Percentiles rank a stretch among this genome's conserved stretches.
Evolutionary conservation across 352 stramenopile species (phyloP).

Genomic region (Phytophthora brassicae): DNA sequence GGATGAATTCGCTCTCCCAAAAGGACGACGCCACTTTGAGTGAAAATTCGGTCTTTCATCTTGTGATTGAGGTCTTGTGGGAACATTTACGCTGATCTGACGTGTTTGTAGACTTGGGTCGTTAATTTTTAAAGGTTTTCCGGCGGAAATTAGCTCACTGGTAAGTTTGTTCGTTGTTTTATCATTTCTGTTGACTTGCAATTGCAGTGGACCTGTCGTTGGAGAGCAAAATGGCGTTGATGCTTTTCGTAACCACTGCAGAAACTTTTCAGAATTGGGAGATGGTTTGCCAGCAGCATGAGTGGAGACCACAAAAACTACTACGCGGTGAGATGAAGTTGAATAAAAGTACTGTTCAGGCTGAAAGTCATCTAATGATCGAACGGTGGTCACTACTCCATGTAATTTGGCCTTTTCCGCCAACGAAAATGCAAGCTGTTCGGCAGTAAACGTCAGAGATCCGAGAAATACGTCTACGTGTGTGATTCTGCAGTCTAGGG

Average conservation of each 20-base stretch:
- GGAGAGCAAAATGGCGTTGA: neutral
- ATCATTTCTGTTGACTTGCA: neutral
- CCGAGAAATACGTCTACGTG: slow-evolving; percentile 86
- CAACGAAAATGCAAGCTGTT: slow-evolving; percentile 85
- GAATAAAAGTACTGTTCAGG: slow-evolving; percentile 18
- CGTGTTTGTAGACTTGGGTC: neutral
- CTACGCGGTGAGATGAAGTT: slow-evolving; percentile 33
- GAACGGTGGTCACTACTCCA: slow-evolving; percentile 6
- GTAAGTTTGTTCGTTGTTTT: neutral
- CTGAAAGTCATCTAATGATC: slow-evolving; percentile 47
- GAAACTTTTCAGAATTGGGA: slow-evolving; percentile 40
- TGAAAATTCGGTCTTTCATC: neutral
- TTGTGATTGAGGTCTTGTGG: neutral
- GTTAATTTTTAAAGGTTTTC: neutral
- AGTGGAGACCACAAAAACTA: slow-evolving; percentile 90
- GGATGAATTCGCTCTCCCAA: neutral
- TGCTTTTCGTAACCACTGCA: slow-evolving; percentile 15
- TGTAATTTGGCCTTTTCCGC: slow-evolving; percentile 54
- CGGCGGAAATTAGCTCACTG: neutral
- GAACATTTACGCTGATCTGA: neutral
- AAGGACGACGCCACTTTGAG: slow-evolving; percentile 1
- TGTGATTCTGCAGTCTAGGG: slow-evolving; percentile 7
- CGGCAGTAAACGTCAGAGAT: slow-evolving; percentile 90
- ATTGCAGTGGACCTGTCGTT: neutral
- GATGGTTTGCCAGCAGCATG: slow-evolving; percentile 90